phyloP scores from a whole-genome alignment of 2,329 filamentous ascomycete species.

The Ophiocordyceps sinensis region DNA sequence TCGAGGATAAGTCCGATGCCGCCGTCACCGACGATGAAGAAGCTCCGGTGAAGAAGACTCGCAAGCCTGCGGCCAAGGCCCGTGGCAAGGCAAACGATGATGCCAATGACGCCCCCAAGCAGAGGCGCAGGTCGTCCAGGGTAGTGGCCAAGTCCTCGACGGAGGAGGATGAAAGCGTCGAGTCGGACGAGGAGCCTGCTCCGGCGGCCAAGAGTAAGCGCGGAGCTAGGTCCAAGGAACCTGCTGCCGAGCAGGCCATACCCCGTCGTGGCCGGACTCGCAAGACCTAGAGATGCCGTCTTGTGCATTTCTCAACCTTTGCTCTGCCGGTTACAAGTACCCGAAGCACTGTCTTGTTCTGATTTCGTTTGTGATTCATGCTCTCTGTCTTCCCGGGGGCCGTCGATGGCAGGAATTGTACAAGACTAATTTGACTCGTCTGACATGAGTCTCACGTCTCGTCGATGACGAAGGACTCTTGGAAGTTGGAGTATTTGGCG shows the following conservation, averaged over 20 bases:
- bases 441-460: no score
- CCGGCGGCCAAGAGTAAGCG: constrained; percentile 17
- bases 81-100: constrained; percentile 1
- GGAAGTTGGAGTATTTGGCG: no score
- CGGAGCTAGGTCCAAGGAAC: constrained; percentile 13
- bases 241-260: constrained; percentile 1
- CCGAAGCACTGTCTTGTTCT: no score
- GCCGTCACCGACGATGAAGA: constrained; percentile 6
- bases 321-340: not conserved
- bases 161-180: constrained; percentile 2
- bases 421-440: no score
- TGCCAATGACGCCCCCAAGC: constrained; percentile 1
- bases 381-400: no score
- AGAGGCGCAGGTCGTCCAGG: constrained; percentile 1
- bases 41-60: constrained; percentile 2
- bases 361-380: no score
- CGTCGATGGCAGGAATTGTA: no score
- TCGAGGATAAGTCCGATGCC: constrained; percentile 7
- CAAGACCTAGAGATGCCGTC: constrained; percentile 6
- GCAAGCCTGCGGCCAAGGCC: constrained; percentile 1
- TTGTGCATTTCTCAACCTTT: not conserved
- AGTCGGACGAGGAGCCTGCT: constrained; percentile 7
- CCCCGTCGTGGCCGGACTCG: constrained; percentile 11
- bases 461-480: no score
- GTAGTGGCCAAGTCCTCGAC: constrained; percentile 1